phyloP scores from a whole-genome alignment of 768 basidiomycete genomes.

The Xerocomus brunneocitrinus region DNA sequence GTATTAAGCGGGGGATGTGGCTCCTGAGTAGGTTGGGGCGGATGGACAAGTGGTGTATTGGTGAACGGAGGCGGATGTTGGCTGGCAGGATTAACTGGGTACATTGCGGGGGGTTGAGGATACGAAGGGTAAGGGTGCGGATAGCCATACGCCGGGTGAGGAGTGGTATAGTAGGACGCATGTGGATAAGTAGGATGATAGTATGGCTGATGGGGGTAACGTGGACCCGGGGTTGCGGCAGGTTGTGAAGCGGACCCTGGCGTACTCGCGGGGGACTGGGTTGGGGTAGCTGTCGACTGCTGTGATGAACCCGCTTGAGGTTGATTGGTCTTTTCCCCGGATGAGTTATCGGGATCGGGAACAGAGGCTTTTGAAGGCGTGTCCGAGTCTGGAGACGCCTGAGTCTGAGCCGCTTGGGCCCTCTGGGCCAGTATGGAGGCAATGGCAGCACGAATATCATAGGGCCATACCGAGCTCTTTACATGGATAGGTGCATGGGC shows the following conservation, averaged over 20 bases:
- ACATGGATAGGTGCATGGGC: conserved; percentile 61
- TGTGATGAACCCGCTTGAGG: conserved; percentile 17
- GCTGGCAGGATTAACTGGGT: conserved; percentile 26
- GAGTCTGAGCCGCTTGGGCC: conserved; percentile 21
- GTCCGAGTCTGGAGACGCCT: conserved; percentile 10
- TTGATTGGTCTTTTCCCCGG: conserved; percentile 13
- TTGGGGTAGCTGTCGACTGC: conserved; percentile 19
- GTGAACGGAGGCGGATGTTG: conserved; percentile 33
- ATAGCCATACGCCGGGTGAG: conserved; percentile 36
- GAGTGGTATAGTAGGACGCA: conserved; percentile 57
- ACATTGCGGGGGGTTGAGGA: conserved; percentile 31
- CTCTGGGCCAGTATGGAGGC: conserved; percentile 40
- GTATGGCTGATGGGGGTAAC: conserved; percentile 55
- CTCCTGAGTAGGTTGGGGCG: conserved; percentile 30
- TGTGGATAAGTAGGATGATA: conserved; percentile 60
- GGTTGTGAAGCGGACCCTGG: conserved; percentile 14
- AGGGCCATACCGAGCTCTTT: conserved; percentile 68
- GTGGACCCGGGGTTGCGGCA: conserved; percentile 23
- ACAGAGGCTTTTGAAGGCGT: conserved; percentile 8
- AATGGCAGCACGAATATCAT: conserved; percentile 62
- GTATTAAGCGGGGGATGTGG: conserved; percentile 18
- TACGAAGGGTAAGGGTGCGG: conserved; percentile 34
- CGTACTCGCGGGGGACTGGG: conserved; percentile 22
- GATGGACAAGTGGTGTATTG: conserved; percentile 33
- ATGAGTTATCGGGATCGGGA: conserved; percentile 10